These are phyloP conservation scores for Capronia coronata DNA, from an alignment of 2,329 filamentous ascomycete genomes.

Conservation along the genomic window DNA sequence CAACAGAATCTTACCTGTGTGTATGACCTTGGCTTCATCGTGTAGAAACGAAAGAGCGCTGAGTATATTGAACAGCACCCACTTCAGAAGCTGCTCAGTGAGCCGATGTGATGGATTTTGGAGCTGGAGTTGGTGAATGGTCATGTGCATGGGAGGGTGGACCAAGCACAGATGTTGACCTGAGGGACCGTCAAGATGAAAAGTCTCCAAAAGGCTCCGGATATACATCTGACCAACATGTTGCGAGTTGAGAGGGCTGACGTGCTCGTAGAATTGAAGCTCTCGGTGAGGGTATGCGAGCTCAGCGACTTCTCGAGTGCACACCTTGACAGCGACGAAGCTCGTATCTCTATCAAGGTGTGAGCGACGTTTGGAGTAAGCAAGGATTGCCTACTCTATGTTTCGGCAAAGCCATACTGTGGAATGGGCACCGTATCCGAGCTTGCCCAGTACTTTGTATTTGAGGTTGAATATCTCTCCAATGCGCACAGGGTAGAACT, in stretches of 20 bases:
- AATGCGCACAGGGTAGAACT: slow-evolving; percentile 38
- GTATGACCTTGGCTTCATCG: slow-evolving; percentile 30
- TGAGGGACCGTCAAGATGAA: slow-evolving; percentile 31
- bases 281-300: slow-evolving; percentile 6
- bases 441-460: slow-evolving; percentile 42
- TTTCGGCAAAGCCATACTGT: slow-evolving; percentile 43
- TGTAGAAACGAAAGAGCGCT: slow-evolving; percentile 35
- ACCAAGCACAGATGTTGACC: slow-evolving; percentile 36
- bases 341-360: not conserved
- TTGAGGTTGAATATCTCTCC: slow-evolving; percentile 38
- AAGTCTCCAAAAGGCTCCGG: slow-evolving; percentile 33
- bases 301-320: not conserved
- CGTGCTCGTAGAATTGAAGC: slow-evolving; percentile 13
- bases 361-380: slow-evolving; percentile 32
- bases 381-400: slow-evolving; percentile 27
- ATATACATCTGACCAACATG: slow-evolving; percentile 22
- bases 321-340: slow-evolving; percentile 9
- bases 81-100: not conserved
- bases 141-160: slow-evolving; percentile 29
- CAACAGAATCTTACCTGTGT: slow-evolving; percentile 30
- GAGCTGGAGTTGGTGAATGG: not conserved
- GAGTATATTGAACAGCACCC: slow-evolving; percentile 1
- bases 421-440: slow-evolving; percentile 42
- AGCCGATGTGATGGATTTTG: not conserved
- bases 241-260: slow-evolving; percentile 4